A percentile compares a stretch with the other conserved stretches of the same genome.
phyloP scores from a whole-genome alignment of 331 rosid species.

The Quercus phellos region DNA sequence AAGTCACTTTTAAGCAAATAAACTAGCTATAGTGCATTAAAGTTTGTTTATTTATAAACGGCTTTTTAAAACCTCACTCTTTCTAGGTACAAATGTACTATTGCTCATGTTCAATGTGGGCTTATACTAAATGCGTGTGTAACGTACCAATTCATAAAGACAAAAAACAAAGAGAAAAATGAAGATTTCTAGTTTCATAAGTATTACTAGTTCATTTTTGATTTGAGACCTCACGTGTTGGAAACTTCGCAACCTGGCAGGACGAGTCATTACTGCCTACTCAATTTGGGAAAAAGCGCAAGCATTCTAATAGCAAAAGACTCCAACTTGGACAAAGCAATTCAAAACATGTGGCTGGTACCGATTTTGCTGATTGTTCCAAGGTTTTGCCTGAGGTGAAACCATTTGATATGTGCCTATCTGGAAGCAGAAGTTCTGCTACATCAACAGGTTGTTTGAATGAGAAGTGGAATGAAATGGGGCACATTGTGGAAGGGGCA shows the following conservation, averaged over 20 bases:
- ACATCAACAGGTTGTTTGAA: not conserved
- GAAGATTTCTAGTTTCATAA: too few relatives aligned
- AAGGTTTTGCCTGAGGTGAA: constrained; percentile 3
- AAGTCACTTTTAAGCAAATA: too few relatives aligned
- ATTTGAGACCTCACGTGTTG: too few relatives aligned
- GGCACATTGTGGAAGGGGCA: not conserved
- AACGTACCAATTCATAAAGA: too few relatives aligned
- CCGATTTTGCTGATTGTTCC: not conserved
- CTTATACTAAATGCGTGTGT: too few relatives aligned
- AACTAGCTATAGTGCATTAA: too few relatives aligned
- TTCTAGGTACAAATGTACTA: too few relatives aligned
- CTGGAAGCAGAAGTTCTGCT: not conserved
- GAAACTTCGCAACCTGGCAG: not conserved
- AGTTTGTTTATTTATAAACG: too few relatives aligned
- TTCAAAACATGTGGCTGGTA: not conserved
- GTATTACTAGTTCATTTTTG: too few relatives aligned
- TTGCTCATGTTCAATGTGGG: rapidly evolving
- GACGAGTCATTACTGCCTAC: constrained; percentile 8
- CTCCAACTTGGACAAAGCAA: not conserved
- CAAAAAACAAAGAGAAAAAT: too few relatives aligned
- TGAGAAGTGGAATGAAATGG: constrained; percentile 11
- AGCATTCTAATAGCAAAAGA: not conserved
- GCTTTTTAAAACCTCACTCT: rapidly evolving
- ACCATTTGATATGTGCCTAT: constrained; percentile 45
- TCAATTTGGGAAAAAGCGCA: constrained; percentile 21